Conservation (phyloP, 2,329 filamentous ascomycete genomes). For the Pyrenochaeta sp. region DNA sequence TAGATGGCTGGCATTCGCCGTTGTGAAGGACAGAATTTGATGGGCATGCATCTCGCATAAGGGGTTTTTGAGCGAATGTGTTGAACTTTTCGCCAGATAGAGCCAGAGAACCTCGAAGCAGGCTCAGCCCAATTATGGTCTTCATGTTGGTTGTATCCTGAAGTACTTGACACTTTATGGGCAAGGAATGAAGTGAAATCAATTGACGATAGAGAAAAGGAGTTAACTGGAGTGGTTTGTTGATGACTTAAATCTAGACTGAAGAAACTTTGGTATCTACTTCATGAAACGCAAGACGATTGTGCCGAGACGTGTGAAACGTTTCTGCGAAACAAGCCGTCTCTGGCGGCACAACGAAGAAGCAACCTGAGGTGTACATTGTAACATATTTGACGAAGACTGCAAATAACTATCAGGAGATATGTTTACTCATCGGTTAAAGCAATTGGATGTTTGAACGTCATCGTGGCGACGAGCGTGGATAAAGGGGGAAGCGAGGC, state of each 20-base stretch:
- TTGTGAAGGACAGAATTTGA: constrained; percentile 31
- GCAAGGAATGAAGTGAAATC: background rate
- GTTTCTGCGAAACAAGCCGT: constrained; percentile 15
- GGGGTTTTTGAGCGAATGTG: constrained; percentile 26
- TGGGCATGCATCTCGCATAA: constrained; percentile 35
- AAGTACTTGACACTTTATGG: background rate
- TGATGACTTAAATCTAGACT: background rate
- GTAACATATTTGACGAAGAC: background rate
- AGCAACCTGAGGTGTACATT: background rate
- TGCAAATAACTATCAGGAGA: background rate
- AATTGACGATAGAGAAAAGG: background rate
- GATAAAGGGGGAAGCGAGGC: no score
- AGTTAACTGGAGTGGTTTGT: background rate
- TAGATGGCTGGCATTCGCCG: constrained; percentile 32
- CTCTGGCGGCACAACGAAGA: constrained; percentile 1
- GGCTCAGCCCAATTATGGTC: constrained; percentile 23
- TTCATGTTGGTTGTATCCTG: constrained; percentile 27
- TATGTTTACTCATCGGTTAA: background rate
- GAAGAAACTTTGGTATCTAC: background rate
- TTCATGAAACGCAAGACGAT: constrained; percentile 32
- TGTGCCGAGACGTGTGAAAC: constrained; percentile 36
- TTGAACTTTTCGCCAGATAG: constrained; percentile 30
- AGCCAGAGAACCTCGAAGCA: constrained; percentile 33
- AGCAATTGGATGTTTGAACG: background rate
- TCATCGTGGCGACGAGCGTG: background rate